phyloP scores from a whole-genome alignment of 2,329 filamentous ascomycete species.

The Aspergillus vadensis region DNA sequence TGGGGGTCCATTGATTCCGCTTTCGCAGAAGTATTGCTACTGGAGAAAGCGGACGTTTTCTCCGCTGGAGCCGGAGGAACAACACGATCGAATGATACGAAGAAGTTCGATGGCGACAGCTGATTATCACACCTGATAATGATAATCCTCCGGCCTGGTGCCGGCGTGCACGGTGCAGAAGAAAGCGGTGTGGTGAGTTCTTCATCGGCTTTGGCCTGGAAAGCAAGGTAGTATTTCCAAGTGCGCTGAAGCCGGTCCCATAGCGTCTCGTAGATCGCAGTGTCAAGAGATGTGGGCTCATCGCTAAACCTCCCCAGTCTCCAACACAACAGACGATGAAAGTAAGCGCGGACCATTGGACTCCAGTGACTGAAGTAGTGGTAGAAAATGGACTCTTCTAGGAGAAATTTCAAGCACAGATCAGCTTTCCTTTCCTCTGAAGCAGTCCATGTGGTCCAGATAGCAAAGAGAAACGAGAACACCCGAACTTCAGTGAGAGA shows the following conservation, averaged over 20 bases:
- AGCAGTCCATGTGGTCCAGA: slow-evolving; percentile 72
- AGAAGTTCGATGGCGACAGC: slow-evolving; percentile 54
- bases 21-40: slow-evolving; percentile 33
- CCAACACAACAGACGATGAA: slow-evolving; percentile 89
- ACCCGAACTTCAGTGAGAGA: slow-evolving; percentile 87
- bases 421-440: slow-evolving; percentile 68
- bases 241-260: slow-evolving; percentile 68
- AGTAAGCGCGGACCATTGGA: slow-evolving; percentile 92
- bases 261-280: slow-evolving; percentile 69
- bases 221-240: slow-evolving; percentile 79
- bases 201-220: slow-evolving; percentile 67
- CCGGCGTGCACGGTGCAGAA: slow-evolving; percentile 79
- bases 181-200: slow-evolving; percentile 63
- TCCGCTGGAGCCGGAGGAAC: slow-evolving; percentile 42
- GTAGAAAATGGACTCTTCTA: slow-evolving; percentile 74
- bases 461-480: slow-evolving; percentile 75
- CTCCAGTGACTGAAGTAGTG: slow-evolving; percentile 92
- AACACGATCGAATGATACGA: slow-evolving; percentile 66
- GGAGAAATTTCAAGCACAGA: slow-evolving; percentile 73
- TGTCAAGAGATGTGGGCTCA: slow-evolving; percentile 66
- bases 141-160: slow-evolving; percentile 80
- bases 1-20: slow-evolving; percentile 26
- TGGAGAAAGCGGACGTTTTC: slow-evolving; percentile 37
- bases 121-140: slow-evolving; percentile 81
- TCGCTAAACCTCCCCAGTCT: slow-evolving; percentile 77